These are phyloP conservation scores for Capsicum pubescens DNA, from an alignment of 257 asterid genomes.

Conservation along the genomic window DNA sequence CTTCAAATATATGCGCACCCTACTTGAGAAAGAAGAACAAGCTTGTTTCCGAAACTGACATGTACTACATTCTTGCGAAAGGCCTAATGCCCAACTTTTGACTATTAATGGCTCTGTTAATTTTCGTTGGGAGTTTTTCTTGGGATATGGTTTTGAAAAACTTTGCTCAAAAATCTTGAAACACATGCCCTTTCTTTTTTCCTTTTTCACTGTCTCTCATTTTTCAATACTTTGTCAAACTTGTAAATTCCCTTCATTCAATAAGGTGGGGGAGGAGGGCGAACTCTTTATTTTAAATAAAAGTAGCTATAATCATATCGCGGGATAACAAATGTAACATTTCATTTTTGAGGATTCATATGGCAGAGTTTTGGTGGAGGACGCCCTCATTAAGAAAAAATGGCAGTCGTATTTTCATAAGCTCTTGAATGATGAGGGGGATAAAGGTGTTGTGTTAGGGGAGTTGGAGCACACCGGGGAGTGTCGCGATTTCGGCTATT, in stretches of 20 bases:
- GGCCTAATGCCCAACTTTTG: neutral
- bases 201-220: neutral
- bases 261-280: neutral
- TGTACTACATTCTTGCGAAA: neutral
- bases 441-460: too few relatives aligned
- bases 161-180: neutral
- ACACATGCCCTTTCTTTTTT: neutral
- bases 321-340: neutral
- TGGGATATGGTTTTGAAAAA: neutral
- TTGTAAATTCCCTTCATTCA: neutral
- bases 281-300: constrained; percentile 5
- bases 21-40: constrained; percentile 16
- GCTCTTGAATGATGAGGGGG: too few relatives aligned
- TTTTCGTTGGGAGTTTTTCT: neutral
- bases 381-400: too few relatives aligned
- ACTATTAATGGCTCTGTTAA: neutral
- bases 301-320: constrained; percentile 16
- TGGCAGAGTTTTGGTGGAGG: too few relatives aligned
- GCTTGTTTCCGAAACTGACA: constrained; percentile 1
- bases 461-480: too few relatives aligned
- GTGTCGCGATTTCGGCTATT: too few relatives aligned
- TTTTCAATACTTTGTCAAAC: neutral
- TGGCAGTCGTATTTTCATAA: too few relatives aligned
- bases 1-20: neutral
- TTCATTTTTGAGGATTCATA: constrained; percentile 10